Base-by-base conservation (phyloP, 495 filamentous ascomycete species). In the Rostrohypoxylon terebratum region DNA sequence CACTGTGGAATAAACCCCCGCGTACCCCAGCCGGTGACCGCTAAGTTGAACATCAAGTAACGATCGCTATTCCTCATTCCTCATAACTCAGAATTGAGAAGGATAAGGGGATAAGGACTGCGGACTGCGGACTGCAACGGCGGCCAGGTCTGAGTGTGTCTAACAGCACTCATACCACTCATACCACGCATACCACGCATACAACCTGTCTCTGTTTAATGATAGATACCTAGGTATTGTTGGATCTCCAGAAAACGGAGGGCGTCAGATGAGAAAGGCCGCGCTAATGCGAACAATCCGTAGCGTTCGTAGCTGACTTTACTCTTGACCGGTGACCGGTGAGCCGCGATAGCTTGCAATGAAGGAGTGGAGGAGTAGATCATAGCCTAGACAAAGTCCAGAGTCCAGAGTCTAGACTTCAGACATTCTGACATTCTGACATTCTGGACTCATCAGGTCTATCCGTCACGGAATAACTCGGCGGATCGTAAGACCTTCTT, bases 271-370 rank as follows among this genome's bases (percentile, higher is more conserved):
- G 53, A 69, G 23, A 33, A 53, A 42, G 50, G 23, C 20, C 33
- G 20, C 68, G 55, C 68, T 70, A 65, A 70, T 59, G 53, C 60
- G 64, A 45, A 60, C 11, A 59, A 21, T 62, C 45, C 47, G 58
- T 47, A 61, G 59, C 58, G 33, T 62, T 34, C 47, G 58, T 47
- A 61, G 59, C 58, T 68, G 59, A 59, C 57, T 28, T 28, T 3
- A 28, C 28, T 28, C 28, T 28, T 54, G 40, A 69, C 58, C 51
- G 57, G 57, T 53, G 18, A 57, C 20, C 36, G 31, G 45, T 42
- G 63, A 59, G 25, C 55, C 55, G 58, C 48, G 28, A 63, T 33
- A 28, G 33, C 42, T 63, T 28, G 18, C 11, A 59, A 57, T 54
- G 54, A 45, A 58, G 33, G 38, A 50, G 50, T 44, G 57, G 48